Evolutionary conservation across 345 rosid species (phyloP).

Genomic region (Eucalyptus cloeziana): DNA sequence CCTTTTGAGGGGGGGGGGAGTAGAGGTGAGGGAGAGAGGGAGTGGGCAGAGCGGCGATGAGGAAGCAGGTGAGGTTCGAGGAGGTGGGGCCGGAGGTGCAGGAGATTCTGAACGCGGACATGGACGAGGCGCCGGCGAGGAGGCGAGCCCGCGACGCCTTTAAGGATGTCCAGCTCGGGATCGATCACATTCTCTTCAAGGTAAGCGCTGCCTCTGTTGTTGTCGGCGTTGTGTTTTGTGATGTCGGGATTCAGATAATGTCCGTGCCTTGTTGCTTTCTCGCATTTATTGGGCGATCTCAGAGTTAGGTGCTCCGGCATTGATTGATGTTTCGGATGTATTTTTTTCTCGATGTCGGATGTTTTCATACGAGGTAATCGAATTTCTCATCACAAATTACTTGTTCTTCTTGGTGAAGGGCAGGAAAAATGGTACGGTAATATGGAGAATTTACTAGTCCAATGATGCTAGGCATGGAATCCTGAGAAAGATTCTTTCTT

Average conservation of each 20-base stretch:
- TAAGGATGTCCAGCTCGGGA: conserved; percentile 52
- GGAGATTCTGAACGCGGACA: conserved; percentile 39
- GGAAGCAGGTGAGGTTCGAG: conserved; percentile 16
- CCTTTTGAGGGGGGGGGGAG: not conserved
- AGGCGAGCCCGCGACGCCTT: conserved; percentile 72
- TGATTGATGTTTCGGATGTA: not conserved
- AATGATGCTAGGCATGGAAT: not conserved
- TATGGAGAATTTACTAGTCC: not conserved
- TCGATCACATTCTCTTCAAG: conserved; percentile 87
- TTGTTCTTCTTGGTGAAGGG: not conserved
- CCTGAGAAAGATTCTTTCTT: not conserved
- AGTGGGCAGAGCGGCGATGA: conserved; percentile 20
- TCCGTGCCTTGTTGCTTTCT: not conserved
- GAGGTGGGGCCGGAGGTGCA: conserved; percentile 44
- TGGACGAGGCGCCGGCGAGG: conserved; percentile 72
- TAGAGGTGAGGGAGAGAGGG: not conserved
- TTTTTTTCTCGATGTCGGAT: not conserved
- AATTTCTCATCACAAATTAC: not conserved
- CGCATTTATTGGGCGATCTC: not conserved
- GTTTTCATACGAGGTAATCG: not conserved
- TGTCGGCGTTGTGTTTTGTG: not conserved
- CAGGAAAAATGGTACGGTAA: not conserved
- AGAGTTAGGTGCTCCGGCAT: not conserved
- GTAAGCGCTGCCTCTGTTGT: conserved; percentile 4
- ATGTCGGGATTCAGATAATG: not conserved